phyloP scores from a whole-genome alignment of 805 yeast species.

The Saturnispora ahearnii region DNA sequence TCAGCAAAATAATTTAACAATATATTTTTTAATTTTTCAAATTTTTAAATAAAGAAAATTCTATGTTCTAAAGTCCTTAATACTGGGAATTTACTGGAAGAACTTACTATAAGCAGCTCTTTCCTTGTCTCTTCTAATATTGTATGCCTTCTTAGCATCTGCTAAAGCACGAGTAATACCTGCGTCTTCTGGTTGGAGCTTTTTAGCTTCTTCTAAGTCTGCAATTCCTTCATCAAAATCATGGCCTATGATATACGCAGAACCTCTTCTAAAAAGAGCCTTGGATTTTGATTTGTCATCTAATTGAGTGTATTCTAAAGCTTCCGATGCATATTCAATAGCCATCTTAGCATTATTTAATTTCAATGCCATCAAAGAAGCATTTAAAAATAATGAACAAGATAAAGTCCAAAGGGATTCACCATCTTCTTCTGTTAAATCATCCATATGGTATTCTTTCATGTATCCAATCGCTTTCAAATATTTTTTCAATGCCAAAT shows the following conservation, averaged over 20 bases:
- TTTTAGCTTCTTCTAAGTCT: slow-evolving; percentile 58
- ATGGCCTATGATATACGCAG: slow-evolving; percentile 54
- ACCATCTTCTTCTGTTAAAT: slow-evolving; percentile 46
- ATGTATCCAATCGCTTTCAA: slow-evolving; percentile 61
- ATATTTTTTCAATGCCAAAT: slow-evolving; percentile 58
- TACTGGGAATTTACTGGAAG: slow-evolving; percentile 27
- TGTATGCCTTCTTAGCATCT: slow-evolving; percentile 46
- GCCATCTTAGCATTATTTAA: slow-evolving; percentile 45
- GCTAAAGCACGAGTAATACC: slow-evolving; percentile 58
- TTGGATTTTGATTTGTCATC: slow-evolving; percentile 69
- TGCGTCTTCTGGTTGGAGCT: slow-evolving; percentile 58
- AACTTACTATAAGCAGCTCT: slow-evolving; percentile 68
- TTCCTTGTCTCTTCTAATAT: slow-evolving; percentile 53
- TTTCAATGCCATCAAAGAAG: slow-evolving; percentile 67
- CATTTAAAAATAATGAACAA: slow-evolving; percentile 58
- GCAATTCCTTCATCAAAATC: slow-evolving; percentile 63
- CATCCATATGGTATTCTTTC: slow-evolving; percentile 67
- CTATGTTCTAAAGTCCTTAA: not conserved
- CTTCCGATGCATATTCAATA: slow-evolving; percentile 54
- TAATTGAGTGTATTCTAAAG: slow-evolving; percentile 48
- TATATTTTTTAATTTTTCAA: not conserved
- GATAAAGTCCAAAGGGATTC: slow-evolving; percentile 44
- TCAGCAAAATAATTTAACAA: not conserved
- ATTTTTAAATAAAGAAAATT: not conserved
- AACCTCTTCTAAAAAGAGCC: slow-evolving; percentile 80